Conservation (phyloP, 495 filamentous ascomycete species). For the Xylaria curta region DNA sequence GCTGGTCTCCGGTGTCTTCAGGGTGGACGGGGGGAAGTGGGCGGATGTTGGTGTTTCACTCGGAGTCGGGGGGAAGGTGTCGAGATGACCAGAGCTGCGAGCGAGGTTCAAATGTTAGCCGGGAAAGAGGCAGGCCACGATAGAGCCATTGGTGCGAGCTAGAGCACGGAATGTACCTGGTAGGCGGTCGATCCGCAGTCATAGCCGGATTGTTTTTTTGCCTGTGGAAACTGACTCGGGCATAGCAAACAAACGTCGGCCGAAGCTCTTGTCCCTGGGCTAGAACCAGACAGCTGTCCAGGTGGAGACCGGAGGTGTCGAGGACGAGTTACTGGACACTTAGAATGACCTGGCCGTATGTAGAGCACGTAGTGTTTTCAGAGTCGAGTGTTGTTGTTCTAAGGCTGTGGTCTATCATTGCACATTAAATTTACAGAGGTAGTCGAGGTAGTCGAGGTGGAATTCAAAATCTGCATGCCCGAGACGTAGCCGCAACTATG, state of each 20-base stretch:
- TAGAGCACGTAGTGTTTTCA: conserved; percentile 6
- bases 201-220: conserved; percentile 23
- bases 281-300: conserved; percentile 6
- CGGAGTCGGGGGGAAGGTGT: conserved; percentile 79
- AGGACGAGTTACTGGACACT: conserved; percentile 3
- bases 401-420: conserved; percentile 21
- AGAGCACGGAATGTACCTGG: conserved; percentile 19
- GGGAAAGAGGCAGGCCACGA: neutral
- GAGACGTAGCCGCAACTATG: conserved; percentile 10
- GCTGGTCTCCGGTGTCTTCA: conserved; percentile 69
- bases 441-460: conserved; percentile 5
- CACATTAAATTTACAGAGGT: conserved; percentile 25
- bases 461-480: conserved; percentile 14
- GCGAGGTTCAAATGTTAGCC: conserved; percentile 4
- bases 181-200: conserved; percentile 25
- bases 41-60: conserved; percentile 74
- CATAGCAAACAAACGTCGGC: conserved; percentile 25
- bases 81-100: conserved; percentile 59
- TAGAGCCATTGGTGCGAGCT: neutral
- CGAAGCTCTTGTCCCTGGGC: conserved; percentile 10
- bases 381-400: neutral
- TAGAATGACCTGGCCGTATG: neutral
- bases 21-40: conserved; percentile 65
- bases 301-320: conserved; percentile 14
- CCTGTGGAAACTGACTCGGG: conserved; percentile 8